Conservation (phyloP, 2,329 filamentous ascomycete species). For the Paecilomyces variotii region DNA sequence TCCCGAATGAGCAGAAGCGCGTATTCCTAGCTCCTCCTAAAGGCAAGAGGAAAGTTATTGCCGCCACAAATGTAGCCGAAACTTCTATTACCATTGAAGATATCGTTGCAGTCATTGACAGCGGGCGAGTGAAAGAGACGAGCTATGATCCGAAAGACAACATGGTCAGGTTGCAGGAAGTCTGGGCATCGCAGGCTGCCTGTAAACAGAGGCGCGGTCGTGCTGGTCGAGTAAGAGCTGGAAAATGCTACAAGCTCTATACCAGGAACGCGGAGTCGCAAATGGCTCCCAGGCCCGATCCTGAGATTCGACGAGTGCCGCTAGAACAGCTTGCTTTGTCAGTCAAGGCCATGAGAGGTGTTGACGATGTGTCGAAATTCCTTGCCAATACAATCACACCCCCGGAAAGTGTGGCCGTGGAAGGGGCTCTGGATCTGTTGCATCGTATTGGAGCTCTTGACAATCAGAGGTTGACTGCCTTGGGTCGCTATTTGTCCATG, state of each 20-base stretch:
- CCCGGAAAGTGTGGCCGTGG: conserved; percentile 74
- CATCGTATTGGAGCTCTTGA: conserved; percentile 82
- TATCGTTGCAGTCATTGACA: conserved; percentile 91
- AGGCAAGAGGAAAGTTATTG: conserved; percentile 84
- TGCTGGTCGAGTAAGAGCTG: conserved; percentile 84
- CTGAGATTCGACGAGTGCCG: conserved; percentile 87
- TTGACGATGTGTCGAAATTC: conserved; percentile 72
- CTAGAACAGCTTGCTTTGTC: conserved; percentile 91
- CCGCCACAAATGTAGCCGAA: conserved; percentile 93
- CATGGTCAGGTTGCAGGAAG: conserved; percentile 89
- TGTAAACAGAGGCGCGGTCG: conserved; percentile 91
- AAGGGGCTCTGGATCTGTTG: conserved; percentile 72
- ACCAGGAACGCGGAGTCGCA: conserved; percentile 73
- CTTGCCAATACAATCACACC: conserved; percentile 81
- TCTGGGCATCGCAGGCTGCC: conserved; percentile 87
- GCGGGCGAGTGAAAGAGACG: conserved; percentile 91
- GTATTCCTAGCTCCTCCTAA: conserved; percentile 71
- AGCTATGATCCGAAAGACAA: conserved; percentile 87
- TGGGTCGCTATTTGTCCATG: conserved; percentile 88
- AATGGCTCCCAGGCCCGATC: conserved; percentile 83
- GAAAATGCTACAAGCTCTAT: conserved; percentile 91
- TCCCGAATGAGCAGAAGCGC: conserved; percentile 76
- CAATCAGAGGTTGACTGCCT: conserved; percentile 75
- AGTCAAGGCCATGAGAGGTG: conserved; percentile 82
- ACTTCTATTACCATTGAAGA: conserved; percentile 99